Base-by-base conservation (phyloP, 2,329 filamentous ascomycete genomes). In the Colletotrichum plurivorum region DNA sequence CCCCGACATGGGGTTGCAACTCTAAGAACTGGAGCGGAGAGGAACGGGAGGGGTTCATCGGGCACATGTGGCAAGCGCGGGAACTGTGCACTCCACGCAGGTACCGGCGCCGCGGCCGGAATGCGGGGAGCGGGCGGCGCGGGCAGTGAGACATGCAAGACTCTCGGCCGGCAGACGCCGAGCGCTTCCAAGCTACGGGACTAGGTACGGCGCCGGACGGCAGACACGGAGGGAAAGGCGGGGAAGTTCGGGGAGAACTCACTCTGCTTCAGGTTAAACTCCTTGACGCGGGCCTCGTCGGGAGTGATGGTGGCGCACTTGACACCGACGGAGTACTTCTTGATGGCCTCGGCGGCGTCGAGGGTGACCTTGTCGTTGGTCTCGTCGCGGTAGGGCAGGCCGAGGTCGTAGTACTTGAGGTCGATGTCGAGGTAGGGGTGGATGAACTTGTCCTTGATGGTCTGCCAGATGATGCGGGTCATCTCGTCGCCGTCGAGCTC, bases 291-390 rank as follows among this genome's bases (percentile, higher is more conserved):
- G 73, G 90, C 92, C 89, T 99, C 96, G 81, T 99, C 96, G 46
- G 96, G 96, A 51, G 96, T 99, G 85, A 99, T 99, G 81, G 96
- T 99, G 73, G 96, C 96, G 83, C 96, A 99, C 89, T 99, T 99
- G 86, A 99, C 94, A 83, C 95, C 96, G 63, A 99, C 96, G 69
- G 92, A 94, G 88, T 98, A 98, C 88, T 98, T 97, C 89, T 97
- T 95, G 86, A 98, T 98, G 51, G 96, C 96, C 85, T 97, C 94
- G 64, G 96, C 96, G 63, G 95, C 93, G 79, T 98, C 96, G 75
- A 95, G 82, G 72, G 96, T 99, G 83, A 99, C 95, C 86, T 98
- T 89, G 83, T 98, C 96, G 81, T 97, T 91, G 80, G 96, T 98
- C 89, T 97, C 84, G 82, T 99, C 95, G 80, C 96, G 93, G 89